phyloP scores from a whole-genome alignment of 2,329 filamentous ascomycete genomes.

The Elsinoe necatrix region DNA sequence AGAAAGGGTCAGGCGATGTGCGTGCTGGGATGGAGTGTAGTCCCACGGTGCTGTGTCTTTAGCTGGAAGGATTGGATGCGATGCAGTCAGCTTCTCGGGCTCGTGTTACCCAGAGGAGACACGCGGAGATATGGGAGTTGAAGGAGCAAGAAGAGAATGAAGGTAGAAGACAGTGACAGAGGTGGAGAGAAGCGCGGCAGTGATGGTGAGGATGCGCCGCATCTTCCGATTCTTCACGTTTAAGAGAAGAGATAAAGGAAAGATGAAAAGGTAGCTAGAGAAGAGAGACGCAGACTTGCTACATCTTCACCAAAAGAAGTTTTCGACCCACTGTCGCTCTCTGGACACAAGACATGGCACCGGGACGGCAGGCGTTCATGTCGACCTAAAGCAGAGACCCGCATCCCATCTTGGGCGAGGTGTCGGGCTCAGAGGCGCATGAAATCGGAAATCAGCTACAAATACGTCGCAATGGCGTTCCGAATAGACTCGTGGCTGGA shows the following conservation, averaged over 20 bases:
- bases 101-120: not conserved
- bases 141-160: not conserved
- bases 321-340: not conserved
- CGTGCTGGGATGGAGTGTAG: conserved; percentile 3
- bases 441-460: conserved; percentile 7
- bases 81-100: not conserved
- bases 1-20: conserved; percentile 19
- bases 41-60: not conserved
- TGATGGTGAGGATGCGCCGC: conserved; percentile 4
- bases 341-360: not conserved
- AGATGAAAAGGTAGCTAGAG: not conserved
- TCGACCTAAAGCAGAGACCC: not conserved
- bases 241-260: not conserved
- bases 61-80: not conserved
- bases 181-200: not conserved
- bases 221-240: not conserved
- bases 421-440: not conserved
- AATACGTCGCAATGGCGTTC: not conserved
- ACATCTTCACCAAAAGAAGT: not conserved
- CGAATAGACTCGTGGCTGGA: conserved; percentile 3
- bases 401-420: not conserved
- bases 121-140: not conserved
- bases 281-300: not conserved
- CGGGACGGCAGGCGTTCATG: not conserved
- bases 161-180: not conserved